Evolutionary conservation across 208 protist species (phyloP).

Genomic region (Giardia duodenalis): DNA sequence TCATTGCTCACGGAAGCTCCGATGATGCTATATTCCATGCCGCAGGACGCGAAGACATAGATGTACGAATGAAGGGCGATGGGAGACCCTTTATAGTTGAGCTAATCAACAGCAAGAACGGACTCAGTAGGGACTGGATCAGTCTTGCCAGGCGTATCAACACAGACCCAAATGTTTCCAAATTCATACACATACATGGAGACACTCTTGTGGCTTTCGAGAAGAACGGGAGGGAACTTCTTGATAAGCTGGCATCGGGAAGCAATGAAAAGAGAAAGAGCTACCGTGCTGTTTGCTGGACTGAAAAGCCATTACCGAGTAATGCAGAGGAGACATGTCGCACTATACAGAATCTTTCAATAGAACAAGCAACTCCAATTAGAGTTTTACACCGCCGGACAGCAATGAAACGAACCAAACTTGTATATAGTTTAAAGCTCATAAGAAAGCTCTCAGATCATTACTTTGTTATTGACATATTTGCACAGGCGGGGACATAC

Average conservation of each 20-base stretch:
- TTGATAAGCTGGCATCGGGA: neutral
- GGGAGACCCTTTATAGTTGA: slow-evolving; percentile 73
- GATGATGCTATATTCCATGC: slow-evolving; percentile 43
- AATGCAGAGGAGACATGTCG: neutral
- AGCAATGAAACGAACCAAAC: slow-evolving; percentile 55
- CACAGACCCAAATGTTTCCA: neutral
- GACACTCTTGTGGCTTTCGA: neutral
- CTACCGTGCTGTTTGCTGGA: slow-evolving; percentile 10
- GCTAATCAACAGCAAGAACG: slow-evolving; percentile 11
- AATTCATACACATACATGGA: neutral
- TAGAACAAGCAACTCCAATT: slow-evolving; percentile 60
- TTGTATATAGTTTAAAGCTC: slow-evolving; percentile 53
- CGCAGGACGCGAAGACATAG: slow-evolving; percentile 71
- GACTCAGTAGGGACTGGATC: neutral
- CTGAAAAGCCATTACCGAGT: neutral
- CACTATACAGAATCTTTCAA: neutral
- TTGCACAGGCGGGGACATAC: slow-evolving; percentile 78
- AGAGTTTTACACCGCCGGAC: slow-evolving; percentile 76
- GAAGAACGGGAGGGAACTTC: neutral
- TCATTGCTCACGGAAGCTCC: neutral
- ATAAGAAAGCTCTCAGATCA: neutral
- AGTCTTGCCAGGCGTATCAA: neutral
- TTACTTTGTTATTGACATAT: slow-evolving; percentile 60
- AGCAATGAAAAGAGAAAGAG: neutral
- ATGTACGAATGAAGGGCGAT: slow-evolving; percentile 74